Conservation (phyloP, 148 eudicot species). For the Silene latifolia region DNA sequence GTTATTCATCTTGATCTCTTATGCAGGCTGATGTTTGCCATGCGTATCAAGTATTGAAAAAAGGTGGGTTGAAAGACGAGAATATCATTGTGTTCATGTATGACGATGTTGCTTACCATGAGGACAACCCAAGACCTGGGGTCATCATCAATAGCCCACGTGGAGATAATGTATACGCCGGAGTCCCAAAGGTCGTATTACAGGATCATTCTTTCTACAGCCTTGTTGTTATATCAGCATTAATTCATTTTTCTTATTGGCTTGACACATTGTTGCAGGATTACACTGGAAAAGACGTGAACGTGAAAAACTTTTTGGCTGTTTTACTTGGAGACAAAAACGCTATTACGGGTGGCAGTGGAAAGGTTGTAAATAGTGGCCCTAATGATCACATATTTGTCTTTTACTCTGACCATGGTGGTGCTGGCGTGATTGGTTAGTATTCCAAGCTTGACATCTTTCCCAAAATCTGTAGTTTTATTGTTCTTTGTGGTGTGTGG, state of each 20-base stretch:
- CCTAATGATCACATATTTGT: constrained; percentile 43
- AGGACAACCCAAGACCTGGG: constrained; percentile 43
- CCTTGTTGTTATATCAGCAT: background rate
- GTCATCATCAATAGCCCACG: constrained; percentile 39
- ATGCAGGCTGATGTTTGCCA: constrained; percentile 57
- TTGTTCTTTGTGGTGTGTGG: background rate
- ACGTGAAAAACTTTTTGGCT: constrained; percentile 37
- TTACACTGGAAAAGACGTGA: constrained; percentile 40
- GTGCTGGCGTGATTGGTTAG: constrained; percentile 48
- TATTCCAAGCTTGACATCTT: background rate
- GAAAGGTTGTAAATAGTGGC: constrained; percentile 45
- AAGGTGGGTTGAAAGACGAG: constrained; percentile 60
- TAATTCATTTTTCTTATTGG: constrained; percentile 1
- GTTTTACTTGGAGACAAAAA: constrained; percentile 36
- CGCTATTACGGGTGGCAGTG: constrained; percentile 41
- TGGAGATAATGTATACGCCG: constrained; percentile 40
- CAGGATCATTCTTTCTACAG: constrained; percentile 6
- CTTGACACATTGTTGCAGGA: constrained; percentile 28
- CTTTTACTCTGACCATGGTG: constrained; percentile 44
- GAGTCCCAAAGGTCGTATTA: constrained; percentile 40
- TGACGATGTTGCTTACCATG: constrained; percentile 49
- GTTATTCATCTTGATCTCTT: constrained; percentile 10
- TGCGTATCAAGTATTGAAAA: constrained; percentile 59
- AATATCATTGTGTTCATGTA: constrained; percentile 58
- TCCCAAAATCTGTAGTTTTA: background rate